Evolutionary conservation across 441 rosid species (phyloP).

Genomic region (Isatis lusitanica): DNA sequence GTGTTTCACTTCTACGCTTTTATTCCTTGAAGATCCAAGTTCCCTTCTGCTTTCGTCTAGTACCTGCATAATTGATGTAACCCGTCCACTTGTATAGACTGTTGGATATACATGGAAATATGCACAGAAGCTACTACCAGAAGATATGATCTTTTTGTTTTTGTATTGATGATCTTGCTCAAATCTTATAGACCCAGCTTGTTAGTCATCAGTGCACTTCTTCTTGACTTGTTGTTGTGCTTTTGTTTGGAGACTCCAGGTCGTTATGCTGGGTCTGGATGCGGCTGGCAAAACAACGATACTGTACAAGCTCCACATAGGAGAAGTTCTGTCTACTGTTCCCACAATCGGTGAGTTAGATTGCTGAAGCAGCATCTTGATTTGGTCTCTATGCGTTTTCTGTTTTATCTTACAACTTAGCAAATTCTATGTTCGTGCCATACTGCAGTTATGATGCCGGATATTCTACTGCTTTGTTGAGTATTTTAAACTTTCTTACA

Average conservation of each 20-base stretch:
- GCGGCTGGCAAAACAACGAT: constrained; percentile 99
- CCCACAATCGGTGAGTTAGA: constrained; percentile 75
- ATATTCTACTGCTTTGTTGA: background rate
- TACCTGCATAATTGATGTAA: too few species aligned
- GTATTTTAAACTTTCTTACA: background rate
- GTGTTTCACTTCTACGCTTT: too few species aligned
- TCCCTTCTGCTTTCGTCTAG: too few species aligned
- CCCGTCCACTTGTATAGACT: too few species aligned
- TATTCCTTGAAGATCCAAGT: too few species aligned
- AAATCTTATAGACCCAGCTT: background rate
- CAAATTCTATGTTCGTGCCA: background rate
- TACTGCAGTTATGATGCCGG: background rate
- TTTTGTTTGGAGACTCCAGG: constrained; percentile 41
- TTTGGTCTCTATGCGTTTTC: background rate
- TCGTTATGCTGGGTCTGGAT: constrained; percentile 96
- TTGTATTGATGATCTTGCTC: background rate
- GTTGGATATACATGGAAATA: too few species aligned
- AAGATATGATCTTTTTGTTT: background rate
- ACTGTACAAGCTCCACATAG: constrained; percentile 95
- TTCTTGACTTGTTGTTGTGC: background rate
- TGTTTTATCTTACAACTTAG: background rate
- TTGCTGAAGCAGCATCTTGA: constrained; percentile 3
- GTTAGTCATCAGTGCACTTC: background rate
- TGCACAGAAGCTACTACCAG: too few species aligned
- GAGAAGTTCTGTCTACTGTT: constrained; percentile 96